Evolutionary conservation across 139 green algal genomes (phyloP).

Genomic region (Chlorella sorokiniana): DNA sequence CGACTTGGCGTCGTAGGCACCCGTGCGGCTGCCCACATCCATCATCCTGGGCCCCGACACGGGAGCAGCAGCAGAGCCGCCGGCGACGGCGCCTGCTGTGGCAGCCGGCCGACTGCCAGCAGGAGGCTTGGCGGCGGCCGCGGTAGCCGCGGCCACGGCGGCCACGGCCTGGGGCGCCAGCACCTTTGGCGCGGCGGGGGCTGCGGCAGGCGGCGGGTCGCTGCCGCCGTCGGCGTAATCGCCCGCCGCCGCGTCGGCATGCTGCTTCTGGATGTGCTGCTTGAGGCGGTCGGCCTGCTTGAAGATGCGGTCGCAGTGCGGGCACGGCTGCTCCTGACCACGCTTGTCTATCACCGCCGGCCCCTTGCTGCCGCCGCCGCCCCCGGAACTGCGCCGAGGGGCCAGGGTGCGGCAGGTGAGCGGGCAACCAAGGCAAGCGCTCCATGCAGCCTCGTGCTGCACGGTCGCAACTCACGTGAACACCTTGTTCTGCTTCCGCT

Average conservation of each 20-base stretch:
- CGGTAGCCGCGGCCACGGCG: neutral
- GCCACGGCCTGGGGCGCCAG: neutral
- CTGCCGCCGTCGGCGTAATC: neutral
- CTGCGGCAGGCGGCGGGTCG: neutral
- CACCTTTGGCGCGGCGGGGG: neutral
- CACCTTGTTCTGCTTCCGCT: conserved; percentile 39
- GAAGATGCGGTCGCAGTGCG: conserved; percentile 87
- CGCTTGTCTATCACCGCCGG: conserved; percentile 86
- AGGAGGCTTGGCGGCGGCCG: conserved; percentile 11
- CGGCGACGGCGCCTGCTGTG: neutral
- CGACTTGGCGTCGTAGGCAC: conserved; percentile 77
- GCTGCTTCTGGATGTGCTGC: conserved; percentile 78
- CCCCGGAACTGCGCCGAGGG: conserved; percentile 63
- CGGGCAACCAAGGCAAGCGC: too few species aligned
- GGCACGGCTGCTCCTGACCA: conserved; percentile 79
- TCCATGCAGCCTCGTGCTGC: too few species aligned
- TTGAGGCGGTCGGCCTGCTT: conserved; percentile 65
- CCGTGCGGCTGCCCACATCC: conserved; percentile 69
- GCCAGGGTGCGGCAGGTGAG: neutral
- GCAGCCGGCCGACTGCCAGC: neutral
- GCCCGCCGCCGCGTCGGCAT: conserved; percentile 56
- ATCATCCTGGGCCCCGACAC: conserved; percentile 46
- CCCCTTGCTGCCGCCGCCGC: conserved; percentile 80
- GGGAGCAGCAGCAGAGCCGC: neutral
- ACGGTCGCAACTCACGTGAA: conserved; percentile 21